Conservation (phyloP, 2,329 filamentous ascomycete genomes). For the Xylaria sp. region DNA sequence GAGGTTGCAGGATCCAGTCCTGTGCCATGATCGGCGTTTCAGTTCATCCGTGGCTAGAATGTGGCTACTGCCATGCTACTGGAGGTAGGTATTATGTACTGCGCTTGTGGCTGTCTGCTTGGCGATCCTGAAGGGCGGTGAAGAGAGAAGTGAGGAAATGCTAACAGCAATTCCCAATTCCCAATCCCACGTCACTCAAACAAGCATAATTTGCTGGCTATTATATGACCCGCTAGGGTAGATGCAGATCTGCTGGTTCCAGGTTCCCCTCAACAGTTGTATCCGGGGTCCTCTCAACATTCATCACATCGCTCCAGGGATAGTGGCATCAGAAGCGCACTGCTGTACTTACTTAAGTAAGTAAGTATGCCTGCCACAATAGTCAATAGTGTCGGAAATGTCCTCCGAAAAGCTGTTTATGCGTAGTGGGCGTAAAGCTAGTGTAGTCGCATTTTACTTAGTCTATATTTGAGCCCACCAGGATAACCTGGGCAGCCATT, state of each 20-base stretch:
- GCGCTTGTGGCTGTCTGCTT: slow-evolving; percentile 30
- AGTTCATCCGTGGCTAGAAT: slow-evolving; percentile 33
- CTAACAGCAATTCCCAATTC: background rate
- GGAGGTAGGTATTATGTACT: too few relatives aligned
- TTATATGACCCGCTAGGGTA: background rate
- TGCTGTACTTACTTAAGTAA: too few relatives aligned
- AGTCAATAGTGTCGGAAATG: background rate
- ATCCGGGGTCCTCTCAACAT: too few relatives aligned
- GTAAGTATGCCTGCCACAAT: too few relatives aligned
- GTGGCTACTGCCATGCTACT: slow-evolving; percentile 20
- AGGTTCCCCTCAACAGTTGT: too few relatives aligned
- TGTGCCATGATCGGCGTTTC: slow-evolving; percentile 24
- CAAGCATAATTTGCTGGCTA: background rate
- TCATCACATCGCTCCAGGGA: background rate
- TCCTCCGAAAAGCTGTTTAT: background rate
- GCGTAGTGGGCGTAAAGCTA: too few relatives aligned
- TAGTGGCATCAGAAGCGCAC: background rate
- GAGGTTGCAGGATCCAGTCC: slow-evolving; percentile 20
- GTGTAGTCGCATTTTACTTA: too few relatives aligned
- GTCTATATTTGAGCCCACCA: too few relatives aligned
- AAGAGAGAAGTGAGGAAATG: slow-evolving; percentile 1
- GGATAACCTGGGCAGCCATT: too few relatives aligned
- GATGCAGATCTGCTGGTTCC: background rate
- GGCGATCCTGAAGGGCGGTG: slow-evolving; percentile 27
- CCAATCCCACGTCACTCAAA: too few relatives aligned